Evolutionary conservation across 2,329 filamentous ascomycete genomes (phyloP), one percentile per base, ranked within the genome.

Genomic region (Phaeophleospora eucalypticola): DNA sequence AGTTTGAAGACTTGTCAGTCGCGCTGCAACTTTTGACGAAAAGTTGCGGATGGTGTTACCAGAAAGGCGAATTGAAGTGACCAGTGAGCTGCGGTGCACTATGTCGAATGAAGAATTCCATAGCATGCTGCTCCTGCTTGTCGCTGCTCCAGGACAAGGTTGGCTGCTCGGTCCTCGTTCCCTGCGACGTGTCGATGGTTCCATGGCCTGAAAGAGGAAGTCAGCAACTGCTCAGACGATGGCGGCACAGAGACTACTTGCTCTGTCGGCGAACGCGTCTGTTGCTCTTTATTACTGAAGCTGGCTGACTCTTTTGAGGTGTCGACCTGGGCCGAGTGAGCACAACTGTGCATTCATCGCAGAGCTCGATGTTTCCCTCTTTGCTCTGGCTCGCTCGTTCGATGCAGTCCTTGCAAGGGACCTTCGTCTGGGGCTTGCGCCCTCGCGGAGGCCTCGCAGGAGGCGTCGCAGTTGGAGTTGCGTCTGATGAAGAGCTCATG

Each of bases 51-150:
- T n/a, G n/a, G n/a, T n/a, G n/a, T n/a, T 12, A 29, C 58, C 58
- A 60, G 45, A 58, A 60, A 1, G 56, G 55, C 16, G 54, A 56
- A 38, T 58, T 53, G 43, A 60, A 59, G 34, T 55, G 58, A n/a
- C 54, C 58, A 20, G 56, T 54, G 1, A 60, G 41, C 20, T 58
- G 53, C 18, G 56, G 58, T 15, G 56, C 56, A 21, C 56, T 58
- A 35, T 58, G 46, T 7, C 34, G 43, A 12, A 58, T 46, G 39
- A 58, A 59, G 45, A 58, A 58, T 35, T 57, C 51, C 4, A 59
- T 36, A 6, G 54, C 54, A 29, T 57, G 54, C 33, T 58, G 55
- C 19, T 56, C 53, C 12, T 52, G 52, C 27, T 42, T 37, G 24
- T 57, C 48, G 9, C 49, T 41, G 39, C 55, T 58, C 49, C 51